Percentiles rank a stretch among this genome's conserved stretches.
Conservation (phyloP, 805 yeast species). For the Sugiyamaella floridensis region DNA sequence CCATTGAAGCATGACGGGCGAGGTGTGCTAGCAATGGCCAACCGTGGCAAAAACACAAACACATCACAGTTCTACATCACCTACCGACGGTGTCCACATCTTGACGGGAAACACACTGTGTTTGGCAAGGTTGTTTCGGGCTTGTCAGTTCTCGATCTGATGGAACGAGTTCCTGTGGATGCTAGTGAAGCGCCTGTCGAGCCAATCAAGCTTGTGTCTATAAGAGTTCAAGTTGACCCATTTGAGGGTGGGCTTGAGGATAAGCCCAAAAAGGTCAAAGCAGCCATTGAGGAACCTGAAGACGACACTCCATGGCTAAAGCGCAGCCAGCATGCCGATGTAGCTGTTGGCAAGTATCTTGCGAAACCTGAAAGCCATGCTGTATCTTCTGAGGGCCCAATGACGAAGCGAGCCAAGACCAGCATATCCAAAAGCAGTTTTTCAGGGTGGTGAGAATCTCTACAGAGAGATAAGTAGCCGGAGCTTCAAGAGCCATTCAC, state of each 20-base stretch:
- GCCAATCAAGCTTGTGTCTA: constrained; percentile 35
- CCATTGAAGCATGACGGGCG: constrained; percentile 64
- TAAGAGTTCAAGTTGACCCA: constrained; percentile 18
- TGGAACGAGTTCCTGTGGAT: constrained; percentile 51
- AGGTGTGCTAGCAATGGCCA: constrained; percentile 85
- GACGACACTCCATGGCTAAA: constrained; percentile 23
- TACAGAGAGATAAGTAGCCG: neutral
- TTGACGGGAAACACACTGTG: constrained; percentile 67
- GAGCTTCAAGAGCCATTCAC: too few relatives aligned
- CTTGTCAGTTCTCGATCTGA: constrained; percentile 40
- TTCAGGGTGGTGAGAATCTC: constrained; percentile 23
- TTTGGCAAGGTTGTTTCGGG: constrained; percentile 56
- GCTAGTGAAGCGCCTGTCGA: constrained; percentile 37
- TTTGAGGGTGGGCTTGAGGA: constrained; percentile 12
- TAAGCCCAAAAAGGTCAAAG: constrained; percentile 3
- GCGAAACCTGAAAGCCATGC: constrained; percentile 1
- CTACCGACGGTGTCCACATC: constrained; percentile 54
- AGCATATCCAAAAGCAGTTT: constrained; percentile 17
- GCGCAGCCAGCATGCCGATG: constrained; percentile 2
- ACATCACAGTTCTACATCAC: constrained; percentile 89
- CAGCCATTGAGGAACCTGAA: constrained; percentile 2
- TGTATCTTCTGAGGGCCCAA: constrained; percentile 4
- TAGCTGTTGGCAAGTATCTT: constrained; percentile 20
- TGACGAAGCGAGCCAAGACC: constrained; percentile 14
- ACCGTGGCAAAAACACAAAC: constrained; percentile 88